phyloP scores from a whole-genome alignment of 108 stramenopile species.

The Fragilaria radians region DNA sequence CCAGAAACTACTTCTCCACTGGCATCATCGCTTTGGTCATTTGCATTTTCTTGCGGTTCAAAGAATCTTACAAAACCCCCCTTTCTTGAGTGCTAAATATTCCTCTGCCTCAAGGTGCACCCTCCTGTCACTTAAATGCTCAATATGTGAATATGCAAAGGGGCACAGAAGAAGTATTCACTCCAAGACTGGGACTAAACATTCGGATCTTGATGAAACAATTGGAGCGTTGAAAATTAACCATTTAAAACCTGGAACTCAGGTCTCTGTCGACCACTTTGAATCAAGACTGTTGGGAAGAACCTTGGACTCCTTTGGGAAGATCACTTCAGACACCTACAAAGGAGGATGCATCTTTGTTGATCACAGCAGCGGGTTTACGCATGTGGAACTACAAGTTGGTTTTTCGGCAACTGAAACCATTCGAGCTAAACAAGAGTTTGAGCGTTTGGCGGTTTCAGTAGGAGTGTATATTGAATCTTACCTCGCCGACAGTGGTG shows the following conservation, averaged over 20 bases:
- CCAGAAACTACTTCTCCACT: conserved; percentile 36
- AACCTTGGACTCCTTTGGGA: conserved; percentile 7
- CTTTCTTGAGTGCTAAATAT: not conserved
- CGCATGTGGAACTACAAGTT: conserved; percentile 16
- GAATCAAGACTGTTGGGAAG: conserved; percentile 15
- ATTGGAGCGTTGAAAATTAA: not conserved
- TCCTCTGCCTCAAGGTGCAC: not conserved
- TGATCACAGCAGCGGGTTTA: conserved; percentile 5
- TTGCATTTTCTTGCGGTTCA: not conserved
- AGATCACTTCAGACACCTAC: conserved; percentile 2
- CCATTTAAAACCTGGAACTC: not conserved
- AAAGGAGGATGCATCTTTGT: conserved; percentile 18
- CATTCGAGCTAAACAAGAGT: conserved; percentile 10
- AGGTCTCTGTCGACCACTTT: conserved; percentile 14
- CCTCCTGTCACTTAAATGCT: not conserved
- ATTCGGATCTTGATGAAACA: not conserved
- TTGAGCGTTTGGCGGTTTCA: conserved; percentile 7
- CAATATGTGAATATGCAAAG: conserved; percentile 23
- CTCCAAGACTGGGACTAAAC: not conserved
- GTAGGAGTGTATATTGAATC: conserved; percentile 18
- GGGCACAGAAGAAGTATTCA: not conserved
- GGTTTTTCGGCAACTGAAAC: conserved; percentile 17
- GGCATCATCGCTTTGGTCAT: conserved; percentile 29
- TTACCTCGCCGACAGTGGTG: conserved; percentile 26
- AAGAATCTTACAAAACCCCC: not conserved